phyloP scores from a whole-genome alignment of 257 asterid genomes.

The Nicotiana benthamiana region DNA sequence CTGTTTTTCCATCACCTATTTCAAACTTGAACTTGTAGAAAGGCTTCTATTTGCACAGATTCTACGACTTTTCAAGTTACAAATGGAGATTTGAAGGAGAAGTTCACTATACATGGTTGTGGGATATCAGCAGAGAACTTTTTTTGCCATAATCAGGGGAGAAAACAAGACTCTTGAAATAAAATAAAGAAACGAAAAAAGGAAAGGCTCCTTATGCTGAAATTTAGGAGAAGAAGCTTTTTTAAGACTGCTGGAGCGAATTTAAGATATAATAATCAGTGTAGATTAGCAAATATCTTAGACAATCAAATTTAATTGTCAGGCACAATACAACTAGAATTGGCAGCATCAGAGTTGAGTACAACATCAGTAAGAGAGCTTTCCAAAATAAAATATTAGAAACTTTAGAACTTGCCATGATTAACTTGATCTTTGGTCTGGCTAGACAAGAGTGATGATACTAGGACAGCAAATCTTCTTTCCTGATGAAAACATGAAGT shows the following conservation, averaged over 20 bases:
- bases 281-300: neutral
- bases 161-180: neutral
- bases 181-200: neutral
- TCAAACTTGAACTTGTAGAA: neutral
- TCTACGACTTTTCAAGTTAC: neutral
- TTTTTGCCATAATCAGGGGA: neutral
- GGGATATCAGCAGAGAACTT: neutral
- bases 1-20: neutral
- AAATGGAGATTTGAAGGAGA: neutral
- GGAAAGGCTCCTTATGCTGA: neutral
- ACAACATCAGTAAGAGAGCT: neutral
- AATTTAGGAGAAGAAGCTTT: neutral
- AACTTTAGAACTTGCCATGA: conserved; percentile 63
- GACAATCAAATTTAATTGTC: neutral
- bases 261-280: neutral
- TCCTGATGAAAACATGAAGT: conserved; percentile 40
- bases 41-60: neutral
- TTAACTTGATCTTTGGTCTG: conserved; percentile 90
- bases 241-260: neutral
- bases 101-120: neutral
- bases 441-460: conserved; percentile 88
- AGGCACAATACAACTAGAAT: neutral
- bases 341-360: neutral
- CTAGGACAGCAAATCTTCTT: conserved; percentile 84
- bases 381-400: neutral